Evolutionary conservation across 139 green algal species (phyloP).

Genomic region (Yamagishiella unicocca): DNA sequence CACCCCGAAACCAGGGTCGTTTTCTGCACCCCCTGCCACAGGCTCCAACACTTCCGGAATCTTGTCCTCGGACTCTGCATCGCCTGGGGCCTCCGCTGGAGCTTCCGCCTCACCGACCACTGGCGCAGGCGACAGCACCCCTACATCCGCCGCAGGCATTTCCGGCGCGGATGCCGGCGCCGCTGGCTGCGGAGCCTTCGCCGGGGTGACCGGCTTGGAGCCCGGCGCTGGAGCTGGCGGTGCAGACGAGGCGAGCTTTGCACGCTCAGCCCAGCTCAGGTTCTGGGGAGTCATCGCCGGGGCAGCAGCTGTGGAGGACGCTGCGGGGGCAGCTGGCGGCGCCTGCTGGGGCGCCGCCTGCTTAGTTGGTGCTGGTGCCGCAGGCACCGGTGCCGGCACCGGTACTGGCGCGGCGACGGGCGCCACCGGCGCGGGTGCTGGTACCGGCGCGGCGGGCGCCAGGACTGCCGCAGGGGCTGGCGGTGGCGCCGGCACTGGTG

Average conservation of each 20-base stretch:
- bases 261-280: constrained; percentile 52
- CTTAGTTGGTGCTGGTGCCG: constrained; percentile 6
- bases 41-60: neutral
- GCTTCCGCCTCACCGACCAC: neutral
- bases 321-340: constrained; percentile 42
- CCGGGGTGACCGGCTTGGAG: neutral
- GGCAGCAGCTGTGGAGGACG: constrained; percentile 16
- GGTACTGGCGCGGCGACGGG: neutral
- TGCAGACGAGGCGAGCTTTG: constrained; percentile 6
- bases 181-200: neutral
- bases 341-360: constrained; percentile 17
- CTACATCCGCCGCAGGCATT: neutral
- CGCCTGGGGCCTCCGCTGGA: neutral
- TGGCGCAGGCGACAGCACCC: neutral
- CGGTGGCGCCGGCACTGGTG: neutral
- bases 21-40: neutral
- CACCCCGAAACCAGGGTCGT: constrained; percentile 1
- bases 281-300: constrained; percentile 17
- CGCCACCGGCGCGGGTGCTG: neutral
- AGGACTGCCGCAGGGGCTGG: neutral
- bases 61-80: neutral
- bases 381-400: neutral
- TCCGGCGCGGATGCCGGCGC: neutral
- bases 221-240: neutral
- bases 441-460: neutral